These are phyloP conservation scores for Physaria fendleri DNA, from an alignment of 345 rosid genomes.

Conservation along the genomic window DNA sequence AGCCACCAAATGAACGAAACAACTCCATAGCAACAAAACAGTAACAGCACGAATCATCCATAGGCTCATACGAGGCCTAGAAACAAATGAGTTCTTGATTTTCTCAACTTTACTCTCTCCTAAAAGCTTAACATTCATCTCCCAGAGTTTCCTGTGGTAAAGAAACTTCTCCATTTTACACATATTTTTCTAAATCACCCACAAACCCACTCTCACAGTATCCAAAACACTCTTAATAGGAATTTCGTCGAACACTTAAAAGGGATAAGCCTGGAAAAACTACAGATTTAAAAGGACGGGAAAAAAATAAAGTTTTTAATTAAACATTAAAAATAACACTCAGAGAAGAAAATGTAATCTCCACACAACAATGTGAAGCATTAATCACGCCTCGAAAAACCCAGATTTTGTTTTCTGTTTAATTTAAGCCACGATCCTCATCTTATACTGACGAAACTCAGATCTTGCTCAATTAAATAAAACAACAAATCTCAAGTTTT, in stretches of 20 bases:
- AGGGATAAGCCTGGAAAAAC: neutral
- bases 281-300: neutral
- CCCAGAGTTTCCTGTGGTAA: constrained; percentile 40
- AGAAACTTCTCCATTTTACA: constrained; percentile 39
- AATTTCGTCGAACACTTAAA: constrained; percentile 19
- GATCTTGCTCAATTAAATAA: constrained; percentile 10
- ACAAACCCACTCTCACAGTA: neutral
- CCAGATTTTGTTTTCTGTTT: neutral
- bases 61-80: constrained; percentile 59
- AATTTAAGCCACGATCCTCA: constrained; percentile 16
- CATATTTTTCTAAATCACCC: constrained; percentile 12
- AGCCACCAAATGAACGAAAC: constrained; percentile 68
- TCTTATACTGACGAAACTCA: constrained; percentile 4
- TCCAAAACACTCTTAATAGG: constrained; percentile 16
- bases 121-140: constrained; percentile 51
- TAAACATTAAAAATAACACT: neutral
- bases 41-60: constrained; percentile 77
- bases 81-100: constrained; percentile 42
- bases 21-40: constrained; percentile 60
- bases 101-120: constrained; percentile 54
- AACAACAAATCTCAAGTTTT: constrained; percentile 8
- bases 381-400: constrained; percentile 21
- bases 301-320: neutral
- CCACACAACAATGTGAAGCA: constrained; percentile 2
- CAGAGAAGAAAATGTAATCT: constrained; percentile 11